Evolutionary conservation across 2,329 filamentous ascomycete species (phyloP), one percentile per base, ranked within the genome.

Genomic region (Zymoseptoria brevis): DNA sequence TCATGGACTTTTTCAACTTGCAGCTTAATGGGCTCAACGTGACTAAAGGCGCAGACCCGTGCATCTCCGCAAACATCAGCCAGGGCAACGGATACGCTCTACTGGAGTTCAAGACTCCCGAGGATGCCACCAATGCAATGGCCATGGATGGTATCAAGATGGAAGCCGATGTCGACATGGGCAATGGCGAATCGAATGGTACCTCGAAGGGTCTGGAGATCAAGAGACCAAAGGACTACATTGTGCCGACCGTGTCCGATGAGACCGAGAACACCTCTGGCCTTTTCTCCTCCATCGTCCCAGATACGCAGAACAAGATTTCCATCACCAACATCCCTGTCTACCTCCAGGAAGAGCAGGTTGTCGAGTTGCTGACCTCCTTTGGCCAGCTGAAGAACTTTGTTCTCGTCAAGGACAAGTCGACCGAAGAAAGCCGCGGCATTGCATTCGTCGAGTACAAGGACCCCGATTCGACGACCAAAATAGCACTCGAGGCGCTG

Each of bases 11-110:
- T 77, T 96, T 99, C 81, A 99, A 99, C 71, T 80, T 96, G 22
- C 92, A 97, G 73, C 83, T 99, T 55, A 97, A 99, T 69, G 91
- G 92, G n/a, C 79, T 99, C 53, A 99, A 99, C 69, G 88, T 96
- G 41, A 85, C 96, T 56, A 86, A 90, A 65, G 86, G 84, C 64
- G 82, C 83, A 53, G 92, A 97, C 68, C 92, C 93, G 41, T 97
- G 94, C 72, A 80, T 90, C 56, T 86, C 87, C 7, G 90, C 88
- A 45, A 89, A 96, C 68, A 80, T 97, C 58, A 88, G 91, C 21
- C 84, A 86, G 60, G 90, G 96, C 72, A 80, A 81, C 57, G 81
- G 83, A 1, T 96, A 96, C 74, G 93, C 91, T 8, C 82, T 97
- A 51, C 74, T 96, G 51, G 95, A 99, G 73, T 97, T 99, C 77